Conservation (phyloP, 768 basidiomycete genomes). For the Amanita pseudoporphyria region DNA sequence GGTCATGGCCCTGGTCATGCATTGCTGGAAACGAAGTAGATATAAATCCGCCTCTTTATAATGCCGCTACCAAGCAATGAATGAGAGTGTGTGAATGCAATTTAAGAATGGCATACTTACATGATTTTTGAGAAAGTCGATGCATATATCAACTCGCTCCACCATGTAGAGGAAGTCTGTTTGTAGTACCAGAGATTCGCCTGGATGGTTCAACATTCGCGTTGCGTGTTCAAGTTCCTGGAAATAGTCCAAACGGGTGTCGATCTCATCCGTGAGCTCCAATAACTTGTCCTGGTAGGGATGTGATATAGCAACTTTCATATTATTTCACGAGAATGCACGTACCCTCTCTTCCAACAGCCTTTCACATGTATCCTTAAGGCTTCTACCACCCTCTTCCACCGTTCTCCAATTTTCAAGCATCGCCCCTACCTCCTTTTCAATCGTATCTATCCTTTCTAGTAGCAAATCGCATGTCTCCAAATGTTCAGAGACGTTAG, state of each 20-base stretch:
- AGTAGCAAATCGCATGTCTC: constrained; percentile 69
- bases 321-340: constrained; percentile 6
- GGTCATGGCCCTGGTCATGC: constrained; percentile 96
- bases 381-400: constrained; percentile 83
- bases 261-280: constrained; percentile 76
- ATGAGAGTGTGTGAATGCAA: neutral
- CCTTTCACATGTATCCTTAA: constrained; percentile 88
- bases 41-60: constrained; percentile 92
- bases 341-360: constrained; percentile 83
- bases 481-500: constrained; percentile 65
- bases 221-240: constrained; percentile 90
- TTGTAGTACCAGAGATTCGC: constrained; percentile 83
- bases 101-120: constrained; percentile 34
- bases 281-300: constrained; percentile 59
- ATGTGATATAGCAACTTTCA: constrained; percentile 2
- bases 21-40: constrained; percentile 95
- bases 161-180: constrained; percentile 95
- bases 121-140: constrained; percentile 81
- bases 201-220: constrained; percentile 89
- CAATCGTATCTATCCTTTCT: constrained; percentile 63
- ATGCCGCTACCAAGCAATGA: constrained; percentile 48
- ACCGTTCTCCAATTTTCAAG: constrained; percentile 78
- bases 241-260: constrained; percentile 80
- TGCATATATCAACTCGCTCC: constrained; percentile 88
- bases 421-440: constrained; percentile 72